phyloP scores from a whole-genome alignment of 768 basidiomycete genomes.

The Botryobasidium botryosum region DNA sequence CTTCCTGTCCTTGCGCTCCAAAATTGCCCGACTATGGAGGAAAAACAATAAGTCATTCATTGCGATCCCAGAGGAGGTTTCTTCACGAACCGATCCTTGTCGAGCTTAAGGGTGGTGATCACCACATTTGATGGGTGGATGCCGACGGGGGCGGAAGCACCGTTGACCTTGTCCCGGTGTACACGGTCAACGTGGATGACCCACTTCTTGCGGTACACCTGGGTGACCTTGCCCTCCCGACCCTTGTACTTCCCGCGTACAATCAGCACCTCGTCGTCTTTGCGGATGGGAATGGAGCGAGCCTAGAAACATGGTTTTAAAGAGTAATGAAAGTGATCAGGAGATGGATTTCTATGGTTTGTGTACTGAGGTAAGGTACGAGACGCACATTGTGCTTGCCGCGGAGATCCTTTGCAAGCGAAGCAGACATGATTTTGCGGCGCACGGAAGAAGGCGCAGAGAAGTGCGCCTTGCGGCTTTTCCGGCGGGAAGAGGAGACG shows the following conservation, averaged over 20 bases:
- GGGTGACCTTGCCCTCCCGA: conserved; percentile 90
- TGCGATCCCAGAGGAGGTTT: conserved; percentile 18
- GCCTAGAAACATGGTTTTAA: no score
- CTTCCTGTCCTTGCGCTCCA: conserved; percentile 49
- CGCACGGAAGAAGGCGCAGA: conserved; percentile 85
- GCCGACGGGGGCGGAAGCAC: conserved; percentile 82
- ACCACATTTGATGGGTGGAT: conserved; percentile 96
- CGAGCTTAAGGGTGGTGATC: conserved; percentile 80
- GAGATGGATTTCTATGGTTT: no score
- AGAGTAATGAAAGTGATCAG: conserved; percentile 3
- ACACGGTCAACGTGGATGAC: conserved; percentile 98
- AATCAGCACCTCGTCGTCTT: conserved; percentile 95
- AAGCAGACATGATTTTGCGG: conserved; percentile 95
- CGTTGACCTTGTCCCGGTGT: conserved; percentile 93
- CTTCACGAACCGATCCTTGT: conserved; percentile 73
- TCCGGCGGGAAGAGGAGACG: conserved; percentile 87
- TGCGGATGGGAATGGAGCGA: conserved; percentile 87
- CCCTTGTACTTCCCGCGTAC: conserved; percentile 98
- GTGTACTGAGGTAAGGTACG: background rate
- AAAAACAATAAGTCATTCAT: background rate
- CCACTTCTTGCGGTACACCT: conserved; percentile 99
- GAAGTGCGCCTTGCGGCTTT: conserved; percentile 97
- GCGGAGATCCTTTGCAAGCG: conserved; percentile 89
- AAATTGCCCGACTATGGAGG: conserved; percentile 49
- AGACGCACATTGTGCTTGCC: conserved; percentile 71